phyloP scores from a whole-genome alignment of 768 basidiomycete species.

The Neoboletus magnificus region DNA sequence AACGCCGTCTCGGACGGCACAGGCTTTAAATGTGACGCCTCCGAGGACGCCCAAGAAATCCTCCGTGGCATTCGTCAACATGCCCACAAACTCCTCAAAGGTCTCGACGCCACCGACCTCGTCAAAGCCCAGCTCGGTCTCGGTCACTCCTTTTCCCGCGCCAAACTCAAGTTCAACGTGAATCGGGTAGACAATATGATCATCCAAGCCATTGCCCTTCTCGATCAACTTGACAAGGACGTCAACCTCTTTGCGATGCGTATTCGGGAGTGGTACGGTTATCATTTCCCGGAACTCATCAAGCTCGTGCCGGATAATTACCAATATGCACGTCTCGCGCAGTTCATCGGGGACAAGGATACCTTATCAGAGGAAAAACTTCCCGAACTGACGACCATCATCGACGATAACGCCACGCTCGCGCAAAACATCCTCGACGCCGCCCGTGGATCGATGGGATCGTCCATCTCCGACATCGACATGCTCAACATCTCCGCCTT shows the following conservation, averaged over 20 bases:
- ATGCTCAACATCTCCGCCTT: slow-evolving; percentile 95
- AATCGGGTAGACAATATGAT: slow-evolving; percentile 99
- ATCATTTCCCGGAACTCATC: slow-evolving; percentile 97
- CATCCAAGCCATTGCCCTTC: slow-evolving; percentile 96
- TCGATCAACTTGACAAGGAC: slow-evolving; percentile 99
- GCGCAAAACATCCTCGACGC: slow-evolving; percentile 96
- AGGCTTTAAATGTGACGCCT: slow-evolving; percentile 73
- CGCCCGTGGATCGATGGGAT: slow-evolving; percentile 91
- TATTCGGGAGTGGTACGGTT: slow-evolving; percentile 98
- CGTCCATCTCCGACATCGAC: slow-evolving; percentile 86
- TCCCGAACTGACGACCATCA: slow-evolving; percentile 68
- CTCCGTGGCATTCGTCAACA: slow-evolving; percentile 92
- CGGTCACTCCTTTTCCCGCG: slow-evolving; percentile 95
- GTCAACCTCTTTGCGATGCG: slow-evolving; percentile 99
- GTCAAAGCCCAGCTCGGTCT: slow-evolving; percentile 93
- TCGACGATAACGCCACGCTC: slow-evolving; percentile 80
- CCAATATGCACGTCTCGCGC: slow-evolving; percentile 82
- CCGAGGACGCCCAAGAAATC: slow-evolving; percentile 77
- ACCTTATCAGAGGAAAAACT: slow-evolving; percentile 74
- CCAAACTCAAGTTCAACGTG: slow-evolving; percentile 97
- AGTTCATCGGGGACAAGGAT: slow-evolving; percentile 90
- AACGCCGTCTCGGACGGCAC: slow-evolving; percentile 73
- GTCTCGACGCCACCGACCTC: slow-evolving; percentile 84
- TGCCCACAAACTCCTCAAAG: slow-evolving; percentile 84
- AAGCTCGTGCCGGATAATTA: slow-evolving; percentile 91